Percentiles rank a stretch among this genome's conserved stretches.
Conservation (phyloP, 2,329 filamentous ascomycete species). For the Phialemonium atrogriseum region DNA sequence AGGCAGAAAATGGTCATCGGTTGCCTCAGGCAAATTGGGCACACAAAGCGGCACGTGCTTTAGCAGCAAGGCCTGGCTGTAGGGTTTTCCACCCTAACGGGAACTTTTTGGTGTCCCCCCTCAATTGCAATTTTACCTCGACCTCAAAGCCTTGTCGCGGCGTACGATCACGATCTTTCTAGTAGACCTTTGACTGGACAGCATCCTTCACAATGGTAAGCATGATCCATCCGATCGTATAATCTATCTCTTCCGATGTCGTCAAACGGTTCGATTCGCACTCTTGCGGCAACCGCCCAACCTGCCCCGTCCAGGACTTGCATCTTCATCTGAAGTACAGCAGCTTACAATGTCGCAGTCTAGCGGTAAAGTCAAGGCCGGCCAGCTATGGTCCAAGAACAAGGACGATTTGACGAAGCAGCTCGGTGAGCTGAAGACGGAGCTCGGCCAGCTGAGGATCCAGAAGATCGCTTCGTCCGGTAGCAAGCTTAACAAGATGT, state of each 20-base stretch:
- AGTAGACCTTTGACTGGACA: constrained; percentile 15
- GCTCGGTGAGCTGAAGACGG: constrained; percentile 88
- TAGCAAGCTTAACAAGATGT: constrained; percentile 98
- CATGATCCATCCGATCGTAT: constrained; percentile 1
- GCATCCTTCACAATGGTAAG: constrained; percentile 18
- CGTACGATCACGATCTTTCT: constrained; percentile 7
- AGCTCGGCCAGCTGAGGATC: constrained; percentile 92
- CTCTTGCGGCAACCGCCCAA: constrained; percentile 13
- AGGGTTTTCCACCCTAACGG: constrained; percentile 19
- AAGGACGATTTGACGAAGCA: constrained; percentile 98
- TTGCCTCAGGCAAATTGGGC: too few species aligned
- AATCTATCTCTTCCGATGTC: constrained; percentile 1
- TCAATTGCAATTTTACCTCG: constrained; percentile 9
- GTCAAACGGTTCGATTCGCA: constrained; percentile 2
- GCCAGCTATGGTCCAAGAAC: constrained; percentile 97
- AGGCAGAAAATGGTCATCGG: too few species aligned
- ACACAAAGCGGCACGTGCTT: too few species aligned
- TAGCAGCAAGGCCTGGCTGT: too few species aligned
- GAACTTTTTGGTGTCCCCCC: constrained; percentile 18
- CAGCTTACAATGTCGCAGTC: constrained; percentile 36
- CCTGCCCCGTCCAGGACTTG: constrained; percentile 23
- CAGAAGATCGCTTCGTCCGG: constrained; percentile 96
- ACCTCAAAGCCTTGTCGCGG: constrained; percentile 16
- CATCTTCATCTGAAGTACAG: constrained; percentile 8
- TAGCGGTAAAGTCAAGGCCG: constrained; percentile 78